These are phyloP conservation scores for Dictyostelium firmibasis DNA, from an alignment of 78 protist genomes.

Conservation along the genomic window DNA sequence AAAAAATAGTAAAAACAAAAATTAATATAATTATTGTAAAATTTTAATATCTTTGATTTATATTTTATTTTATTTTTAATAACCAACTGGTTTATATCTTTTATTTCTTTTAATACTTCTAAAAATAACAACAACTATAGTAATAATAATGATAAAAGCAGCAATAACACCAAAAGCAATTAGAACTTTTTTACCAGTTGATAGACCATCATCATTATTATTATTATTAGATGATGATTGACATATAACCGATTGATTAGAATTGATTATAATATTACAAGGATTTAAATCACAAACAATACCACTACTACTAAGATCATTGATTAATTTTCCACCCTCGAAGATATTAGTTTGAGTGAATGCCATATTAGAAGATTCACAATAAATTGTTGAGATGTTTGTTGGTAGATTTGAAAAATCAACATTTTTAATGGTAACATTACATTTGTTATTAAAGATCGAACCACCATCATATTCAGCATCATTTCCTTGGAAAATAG, in stretches of 20 bases:
- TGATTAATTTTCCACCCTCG: not conserved
- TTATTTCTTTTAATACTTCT: not conserved
- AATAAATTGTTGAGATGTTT: not conserved
- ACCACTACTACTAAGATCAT: not conserved
- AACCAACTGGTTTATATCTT: not conserved
- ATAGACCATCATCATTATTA: not conserved
- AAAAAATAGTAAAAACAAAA: too few species aligned
- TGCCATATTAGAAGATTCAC: not conserved
- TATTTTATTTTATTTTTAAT: not conserved
- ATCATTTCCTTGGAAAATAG: not conserved
- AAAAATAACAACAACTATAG: too few species aligned
- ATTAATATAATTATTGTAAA: too few species aligned
- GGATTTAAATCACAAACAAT: not conserved
- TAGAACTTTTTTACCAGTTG: not conserved
- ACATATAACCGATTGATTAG: not conserved
- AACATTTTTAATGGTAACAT: not conserved
- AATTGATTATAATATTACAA: not conserved
- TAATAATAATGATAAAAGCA: not conserved
- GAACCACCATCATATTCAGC: not conserved
- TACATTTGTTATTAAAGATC: not conserved
- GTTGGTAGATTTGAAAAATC: not conserved
- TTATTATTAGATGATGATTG: too few species aligned
- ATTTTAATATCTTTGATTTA: too few species aligned
- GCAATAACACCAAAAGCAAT: too few species aligned
- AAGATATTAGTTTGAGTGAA: not conserved